Evolutionary conservation across 768 basidiomycete species (phyloP), one percentile per base, ranked within the genome.

Genomic region (Boletales sp.): DNA sequence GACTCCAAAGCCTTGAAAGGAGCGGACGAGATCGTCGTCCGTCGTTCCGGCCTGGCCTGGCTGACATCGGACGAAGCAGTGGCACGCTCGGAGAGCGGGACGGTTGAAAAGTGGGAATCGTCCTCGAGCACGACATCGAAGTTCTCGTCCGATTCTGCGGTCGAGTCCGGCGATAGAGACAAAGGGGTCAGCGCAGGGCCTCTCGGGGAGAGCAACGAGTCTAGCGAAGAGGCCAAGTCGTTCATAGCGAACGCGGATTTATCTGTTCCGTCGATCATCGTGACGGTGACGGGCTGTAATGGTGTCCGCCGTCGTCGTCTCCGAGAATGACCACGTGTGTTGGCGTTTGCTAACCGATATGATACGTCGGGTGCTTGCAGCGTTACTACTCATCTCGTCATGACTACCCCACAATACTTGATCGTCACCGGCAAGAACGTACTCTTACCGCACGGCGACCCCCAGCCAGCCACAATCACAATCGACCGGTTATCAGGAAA

Each of bases 401-500:
- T 64, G 55, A 33, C 49, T 2, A 41, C 35, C 10, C 39, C 48
- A 43, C 51, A 37, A 25, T 54, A 58, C 46, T 41, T 72, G 44
- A 70, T 81, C 45, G 77, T 84, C 57, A 76, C 78, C 30, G 76
- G 83, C 40, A 65, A 67, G n/a, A 77, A 74, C 19, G 79, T 86
- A 35, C 65, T 90, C 17, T 72, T 90, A 31, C 80, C 84, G 9
- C 53, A 55, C 18, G 62, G 73, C 21, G 60, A 67, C 3, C 81
- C 80, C 3, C 72, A 71, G 33, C 80, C 86, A 5, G 87, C 87
- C 18, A 87, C 87, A 9, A 71, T 93, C 58, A 73, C 81, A 46
- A 69, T 88, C 48, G 75, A 85, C 62, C 62, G 67, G 31, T 40
- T 55, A 9, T 74, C 80, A 3, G 88, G 90, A 17, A 82, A 80